These are phyloP conservation scores for Fusarium penzigii DNA, from an alignment of 2,329 filamentous ascomycete genomes.

Conservation along the genomic window DNA sequence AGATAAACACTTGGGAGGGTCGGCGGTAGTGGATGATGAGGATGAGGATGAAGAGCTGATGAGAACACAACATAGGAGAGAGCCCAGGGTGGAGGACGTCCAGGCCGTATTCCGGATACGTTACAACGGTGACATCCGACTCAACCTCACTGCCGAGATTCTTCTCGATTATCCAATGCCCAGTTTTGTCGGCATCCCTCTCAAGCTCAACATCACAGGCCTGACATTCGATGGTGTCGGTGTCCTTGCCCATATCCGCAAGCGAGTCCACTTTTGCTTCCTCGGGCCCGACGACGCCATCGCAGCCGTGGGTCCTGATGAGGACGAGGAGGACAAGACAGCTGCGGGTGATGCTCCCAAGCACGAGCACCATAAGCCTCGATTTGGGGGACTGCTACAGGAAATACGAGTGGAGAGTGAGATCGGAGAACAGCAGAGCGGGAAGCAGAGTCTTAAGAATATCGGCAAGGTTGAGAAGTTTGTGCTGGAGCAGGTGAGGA, in stretches of 20 bases:
- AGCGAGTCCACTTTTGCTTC: constrained; percentile 90
- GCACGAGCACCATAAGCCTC: constrained; percentile 31
- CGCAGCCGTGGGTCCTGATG: constrained; percentile 61
- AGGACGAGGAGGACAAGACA: constrained; percentile 31
- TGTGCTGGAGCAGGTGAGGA: constrained; percentile 90
- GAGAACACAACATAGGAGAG: constrained; percentile 49
- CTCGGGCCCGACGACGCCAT: constrained; percentile 88
- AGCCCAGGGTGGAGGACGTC: constrained; percentile 80
- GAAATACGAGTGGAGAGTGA: constrained; percentile 97
- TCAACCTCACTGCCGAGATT: constrained; percentile 92
- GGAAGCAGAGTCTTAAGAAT: constrained; percentile 95
- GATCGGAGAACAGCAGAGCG: constrained; percentile 87
- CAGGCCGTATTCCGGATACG: constrained; percentile 90
- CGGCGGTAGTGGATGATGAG: constrained; percentile 40
- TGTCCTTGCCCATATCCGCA: constrained; percentile 87
- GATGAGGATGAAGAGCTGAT: constrained; percentile 29
- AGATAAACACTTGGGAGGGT: constrained; percentile 44
- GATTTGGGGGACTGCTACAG: constrained; percentile 76
- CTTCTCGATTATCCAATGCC: constrained; percentile 98
- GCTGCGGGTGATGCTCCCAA: constrained; percentile 15
- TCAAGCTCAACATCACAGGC: constrained; percentile 93
- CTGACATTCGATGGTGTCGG: constrained; percentile 94
- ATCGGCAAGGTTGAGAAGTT: constrained; percentile 98
- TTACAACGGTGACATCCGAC: constrained; percentile 83
- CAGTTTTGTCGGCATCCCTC: constrained; percentile 92